Evolutionary conservation across 2,329 filamentous ascomycete genomes (phyloP).

Genomic region (Ampelomyces quisqualis): DNA sequence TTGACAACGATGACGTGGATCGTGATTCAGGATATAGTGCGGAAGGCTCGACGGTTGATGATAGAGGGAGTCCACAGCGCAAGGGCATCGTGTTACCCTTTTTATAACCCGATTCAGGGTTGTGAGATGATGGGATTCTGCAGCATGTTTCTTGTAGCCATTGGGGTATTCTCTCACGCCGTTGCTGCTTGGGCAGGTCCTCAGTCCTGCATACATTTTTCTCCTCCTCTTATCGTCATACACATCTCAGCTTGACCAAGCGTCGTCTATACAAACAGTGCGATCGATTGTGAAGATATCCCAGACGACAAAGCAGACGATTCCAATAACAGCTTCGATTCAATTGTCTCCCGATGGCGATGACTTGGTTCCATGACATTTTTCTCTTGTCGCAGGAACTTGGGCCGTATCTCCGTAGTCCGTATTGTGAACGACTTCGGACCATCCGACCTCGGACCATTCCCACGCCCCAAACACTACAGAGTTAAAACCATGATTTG

Average conservation of each 20-base stretch:
- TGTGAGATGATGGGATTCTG: background rate
- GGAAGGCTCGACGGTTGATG: constrained; percentile 40
- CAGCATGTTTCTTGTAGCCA: background rate
- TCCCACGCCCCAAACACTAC: too few relatives aligned
- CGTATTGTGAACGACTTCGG: too few relatives aligned
- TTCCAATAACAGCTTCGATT: too few relatives aligned
- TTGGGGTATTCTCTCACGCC: constrained; percentile 12
- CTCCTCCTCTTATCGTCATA: background rate
- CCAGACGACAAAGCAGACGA: too few relatives aligned
- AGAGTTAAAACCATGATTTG: too few relatives aligned
- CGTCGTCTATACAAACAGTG: constrained; percentile 1
- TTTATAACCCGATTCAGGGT: constrained; percentile 8
- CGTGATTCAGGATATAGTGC: constrained; percentile 46
- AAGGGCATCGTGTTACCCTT: constrained; percentile 41
- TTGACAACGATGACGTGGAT: constrained; percentile 67
- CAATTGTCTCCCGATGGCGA: constrained; percentile 19
- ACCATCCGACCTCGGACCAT: too few relatives aligned
- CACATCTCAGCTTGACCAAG: background rate
- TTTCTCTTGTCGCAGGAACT: too few relatives aligned
- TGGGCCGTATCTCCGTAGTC: too few relatives aligned
- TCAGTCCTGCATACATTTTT: constrained; percentile 15
- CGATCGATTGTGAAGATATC: constrained; percentile 4
- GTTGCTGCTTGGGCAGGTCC: constrained; percentile 27
- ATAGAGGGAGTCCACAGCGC: constrained; percentile 36
- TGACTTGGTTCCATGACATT: too few relatives aligned